Conservation (phyloP, 2,329 filamentous ascomycete species). For the Pochonia chlamydosporia region DNA sequence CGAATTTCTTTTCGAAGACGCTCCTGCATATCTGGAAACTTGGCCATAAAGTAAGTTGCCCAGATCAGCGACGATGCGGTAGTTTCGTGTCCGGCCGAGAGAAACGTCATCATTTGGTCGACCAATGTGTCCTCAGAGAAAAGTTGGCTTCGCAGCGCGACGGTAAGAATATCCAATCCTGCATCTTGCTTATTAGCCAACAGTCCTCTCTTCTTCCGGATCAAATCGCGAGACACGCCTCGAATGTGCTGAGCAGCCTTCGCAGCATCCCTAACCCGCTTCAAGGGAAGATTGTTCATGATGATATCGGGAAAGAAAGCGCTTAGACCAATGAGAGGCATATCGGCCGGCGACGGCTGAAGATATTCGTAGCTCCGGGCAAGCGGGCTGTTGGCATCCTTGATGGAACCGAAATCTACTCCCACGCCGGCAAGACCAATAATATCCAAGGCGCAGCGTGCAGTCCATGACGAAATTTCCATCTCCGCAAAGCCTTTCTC, state of each 20-base stretch:
- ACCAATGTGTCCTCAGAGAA: slow-evolving; percentile 34
- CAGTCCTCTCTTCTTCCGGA: slow-evolving; percentile 21
- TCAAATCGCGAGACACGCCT: slow-evolving; percentile 22
- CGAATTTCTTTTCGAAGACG: slow-evolving; percentile 33
- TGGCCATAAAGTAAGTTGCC: slow-evolving; percentile 32
- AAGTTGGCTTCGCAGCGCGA: slow-evolving; percentile 21
- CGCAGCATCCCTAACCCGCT: slow-evolving; percentile 14
- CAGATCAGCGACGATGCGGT: slow-evolving; percentile 35
- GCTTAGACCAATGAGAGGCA: slow-evolving; percentile 7
- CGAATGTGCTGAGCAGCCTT: slow-evolving; percentile 21
- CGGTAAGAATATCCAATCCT: slow-evolving; percentile 31
- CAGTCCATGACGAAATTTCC: slow-evolving; percentile 15
- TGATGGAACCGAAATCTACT: slow-evolving; percentile 25
- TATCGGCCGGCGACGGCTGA: slow-evolving; percentile 7
- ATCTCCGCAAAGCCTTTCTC: slow-evolving; percentile 11
- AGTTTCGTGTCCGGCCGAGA: slow-evolving; percentile 38
- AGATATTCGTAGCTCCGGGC: slow-evolving; percentile 25
- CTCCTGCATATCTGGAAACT: slow-evolving; percentile 29
- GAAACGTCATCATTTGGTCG: slow-evolving; percentile 36
- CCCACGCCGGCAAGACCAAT: slow-evolving; percentile 28
- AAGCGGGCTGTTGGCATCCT: slow-evolving; percentile 26
- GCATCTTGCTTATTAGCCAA: slow-evolving; percentile 17
- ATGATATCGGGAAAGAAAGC: slow-evolving; percentile 10
- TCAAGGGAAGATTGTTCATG: slow-evolving; percentile 9
- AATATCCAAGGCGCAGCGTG: slow-evolving; percentile 27